Base-by-base conservation (phyloP, 352 stramenopile genomes). In the Globisporangium irregulare region DNA sequence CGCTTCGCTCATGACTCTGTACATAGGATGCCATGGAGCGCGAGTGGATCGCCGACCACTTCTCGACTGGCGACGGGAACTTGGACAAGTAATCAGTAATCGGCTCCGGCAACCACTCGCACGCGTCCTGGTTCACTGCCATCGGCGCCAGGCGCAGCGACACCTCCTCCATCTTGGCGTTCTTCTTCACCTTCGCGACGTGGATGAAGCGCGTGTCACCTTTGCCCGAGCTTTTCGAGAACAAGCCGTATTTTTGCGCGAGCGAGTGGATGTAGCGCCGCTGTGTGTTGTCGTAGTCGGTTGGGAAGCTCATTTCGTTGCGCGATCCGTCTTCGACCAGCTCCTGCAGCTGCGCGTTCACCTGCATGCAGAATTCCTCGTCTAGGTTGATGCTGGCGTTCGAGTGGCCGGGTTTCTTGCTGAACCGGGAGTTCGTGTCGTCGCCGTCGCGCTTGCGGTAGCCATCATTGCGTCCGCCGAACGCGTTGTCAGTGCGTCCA, bases 141-240 rank as follows among this genome's bases (percentile, higher is more conserved):
- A 80, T 72, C 2, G 85, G 61, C 38, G 67, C 34, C 12, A 91
- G 51, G 4, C 82, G 82, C 25, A 92, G 67, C 15, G 82, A 92
- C 20, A 95, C 71, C 12, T 90, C 46, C 69, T 92, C 54, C 86
- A 92, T 92, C n/a, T 77, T 74, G 32, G 84, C 84, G 64, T 91
- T 95, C 72, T 90, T 92, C 75, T 93, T 93, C 27, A 89, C 82
- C 62, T 90, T 91, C 29, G 84, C 85, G 27, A 95, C 82, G 70
- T 92, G 84, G 59, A 93, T 82, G 68, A 91, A 93, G 24, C 87
- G 85, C 2, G 65, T 64, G 20, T 84, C 78, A 6, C 72, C 75
- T 67, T 90, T 91, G 48, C 87, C 87, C 10, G 81, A 89, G 72
- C 84, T 92, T 73, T 95, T 95, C 51, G 85, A 91, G 70, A 93